These are phyloP conservation scores for Carpinus fangiana DNA, from an alignment of 306 rosid genomes.

Conservation along the genomic window DNA sequence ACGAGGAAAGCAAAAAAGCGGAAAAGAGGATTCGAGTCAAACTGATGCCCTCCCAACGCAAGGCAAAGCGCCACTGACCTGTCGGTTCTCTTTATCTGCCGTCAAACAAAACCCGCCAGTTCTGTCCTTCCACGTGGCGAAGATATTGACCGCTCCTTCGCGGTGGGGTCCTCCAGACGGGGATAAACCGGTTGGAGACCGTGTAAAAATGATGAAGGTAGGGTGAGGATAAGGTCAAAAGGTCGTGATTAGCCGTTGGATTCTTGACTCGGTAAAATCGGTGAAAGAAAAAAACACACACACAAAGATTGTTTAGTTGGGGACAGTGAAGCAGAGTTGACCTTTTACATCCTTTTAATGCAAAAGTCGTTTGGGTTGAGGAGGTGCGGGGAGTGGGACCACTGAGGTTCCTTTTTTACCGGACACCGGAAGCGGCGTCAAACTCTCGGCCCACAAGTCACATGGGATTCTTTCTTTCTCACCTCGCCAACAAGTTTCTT, in stretches of 20 bases:
- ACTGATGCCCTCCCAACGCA: slow-evolving; percentile 25
- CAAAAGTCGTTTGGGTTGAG: slow-evolving; percentile 39
- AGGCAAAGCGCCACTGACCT: slow-evolving; percentile 17
- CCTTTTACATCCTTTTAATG: slow-evolving; percentile 70
- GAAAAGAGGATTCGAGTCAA: slow-evolving; percentile 36
- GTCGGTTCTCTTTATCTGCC: slow-evolving; percentile 12
- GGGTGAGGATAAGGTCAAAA: slow-evolving; percentile 55
- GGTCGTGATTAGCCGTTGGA: slow-evolving; percentile 70
- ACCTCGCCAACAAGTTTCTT: no score
- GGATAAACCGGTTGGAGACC: slow-evolving; percentile 30
- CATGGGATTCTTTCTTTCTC: slow-evolving; percentile 30
- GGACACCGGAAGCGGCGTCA: slow-evolving; percentile 40
- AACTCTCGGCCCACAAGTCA: slow-evolving; percentile 29
- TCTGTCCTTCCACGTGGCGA: slow-evolving; percentile 29
- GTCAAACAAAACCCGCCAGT: slow-evolving; percentile 47
- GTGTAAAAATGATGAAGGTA: slow-evolving; percentile 26
- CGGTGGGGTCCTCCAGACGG: slow-evolving; percentile 23
- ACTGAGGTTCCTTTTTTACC: slow-evolving; percentile 29
- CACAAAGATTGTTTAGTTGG: slow-evolving; percentile 36
- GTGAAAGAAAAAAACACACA: slow-evolving; percentile 7
- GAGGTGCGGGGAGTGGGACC: slow-evolving; percentile 36
- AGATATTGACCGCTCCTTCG: slow-evolving; percentile 27
- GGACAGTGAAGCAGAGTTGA: slow-evolving; percentile 73
- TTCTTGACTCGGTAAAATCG: slow-evolving; percentile 27
- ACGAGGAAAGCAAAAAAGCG: slow-evolving; percentile 7